Evolutionary conservation across 345 rosid genomes (phyloP), one percentile per base, ranked within the genome.

Genomic region (Corchorus capsularis): DNA sequence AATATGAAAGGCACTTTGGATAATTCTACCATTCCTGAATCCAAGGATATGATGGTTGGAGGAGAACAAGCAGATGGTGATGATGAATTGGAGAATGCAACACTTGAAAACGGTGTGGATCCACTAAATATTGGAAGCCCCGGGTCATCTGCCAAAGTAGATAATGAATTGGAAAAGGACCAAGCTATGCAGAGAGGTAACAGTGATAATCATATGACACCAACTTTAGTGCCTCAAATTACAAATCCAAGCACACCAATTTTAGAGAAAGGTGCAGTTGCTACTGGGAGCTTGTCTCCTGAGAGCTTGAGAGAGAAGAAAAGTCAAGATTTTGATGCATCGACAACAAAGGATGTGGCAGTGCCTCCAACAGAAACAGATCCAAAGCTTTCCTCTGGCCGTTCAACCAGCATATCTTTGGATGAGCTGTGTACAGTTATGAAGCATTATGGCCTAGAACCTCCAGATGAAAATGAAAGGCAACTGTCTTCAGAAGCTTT

Each of bases 391-490:
- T 72, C 56, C 50, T 35, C 74, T 37, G 27, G 67, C 17, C 12
- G 39, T 72, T 78, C 79, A 60, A 61, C 75, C 35, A 80, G 60
- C 72, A 69, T 87, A 69, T 76, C 80, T 11, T 37, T 82, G 12
- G 85, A 77, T 64, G 88, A 87, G 77, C 74, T 85, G 75, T 53
- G 34, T 74, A 76, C 71, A 69, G 83, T 83, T 80, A 73, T 85
- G 72, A 85, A 83, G 77, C 85, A 83, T 74, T 83, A 83, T 80
- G 83, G 83, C 63, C 79, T 79, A 65, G 75, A 77, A 60, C 73
- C 71, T 27, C 81, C 74, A 6, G 79, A 76, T 52, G 85, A 82
- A 69, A 79, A 61, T 73, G 71, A 71, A 72, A 85, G 53, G 79
- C 73, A 77, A 69, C 69, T 81, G 27, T 47, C 80, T 16, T 76